These are phyloP conservation scores for Macrolepiota fuliginosa DNA, from an alignment of 768 basidiomycete species.

Conservation along the genomic window DNA sequence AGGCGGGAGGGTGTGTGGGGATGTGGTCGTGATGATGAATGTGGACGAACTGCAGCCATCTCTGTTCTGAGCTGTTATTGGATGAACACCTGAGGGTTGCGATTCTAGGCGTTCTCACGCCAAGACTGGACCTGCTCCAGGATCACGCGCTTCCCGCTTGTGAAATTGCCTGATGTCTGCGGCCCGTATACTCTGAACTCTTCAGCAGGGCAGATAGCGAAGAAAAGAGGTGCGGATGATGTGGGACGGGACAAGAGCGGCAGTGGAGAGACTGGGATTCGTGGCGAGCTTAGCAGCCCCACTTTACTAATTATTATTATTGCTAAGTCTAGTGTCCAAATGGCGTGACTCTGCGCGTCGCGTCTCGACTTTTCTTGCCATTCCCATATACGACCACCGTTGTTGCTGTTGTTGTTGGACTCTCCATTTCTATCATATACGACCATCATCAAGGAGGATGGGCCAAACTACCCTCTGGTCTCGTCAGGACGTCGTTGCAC, in stretches of 20 bases:
- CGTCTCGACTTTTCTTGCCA: conserved; percentile 8
- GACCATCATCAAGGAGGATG: conserved; percentile 17
- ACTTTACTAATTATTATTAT: background rate
- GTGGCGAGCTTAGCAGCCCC: background rate
- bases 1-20: conserved; percentile 31
- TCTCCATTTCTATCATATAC: conserved; percentile 4
- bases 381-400: background rate
- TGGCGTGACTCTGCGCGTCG: conserved; percentile 9
- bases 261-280: background rate
- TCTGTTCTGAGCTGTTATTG: background rate
- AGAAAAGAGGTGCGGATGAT: background rate
- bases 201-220: background rate
- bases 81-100: conserved; percentile 10
- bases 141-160: background rate
- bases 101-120: conserved; percentile 28
- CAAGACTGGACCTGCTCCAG: conserved; percentile 15
- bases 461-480: conserved; percentile 27
- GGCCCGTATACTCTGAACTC: background rate
- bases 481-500: conserved; percentile 55
- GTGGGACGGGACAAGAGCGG: background rate
- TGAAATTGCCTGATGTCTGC: background rate
- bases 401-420: too few species aligned
- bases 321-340: background rate
- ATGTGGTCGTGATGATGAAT: conserved; percentile 19
- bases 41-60: conserved; percentile 32